Evolutionary conservation across 805 yeast genomes (phyloP), one percentile per base, ranked within the genome.

Genomic region (Candida ipomoeae): DNA sequence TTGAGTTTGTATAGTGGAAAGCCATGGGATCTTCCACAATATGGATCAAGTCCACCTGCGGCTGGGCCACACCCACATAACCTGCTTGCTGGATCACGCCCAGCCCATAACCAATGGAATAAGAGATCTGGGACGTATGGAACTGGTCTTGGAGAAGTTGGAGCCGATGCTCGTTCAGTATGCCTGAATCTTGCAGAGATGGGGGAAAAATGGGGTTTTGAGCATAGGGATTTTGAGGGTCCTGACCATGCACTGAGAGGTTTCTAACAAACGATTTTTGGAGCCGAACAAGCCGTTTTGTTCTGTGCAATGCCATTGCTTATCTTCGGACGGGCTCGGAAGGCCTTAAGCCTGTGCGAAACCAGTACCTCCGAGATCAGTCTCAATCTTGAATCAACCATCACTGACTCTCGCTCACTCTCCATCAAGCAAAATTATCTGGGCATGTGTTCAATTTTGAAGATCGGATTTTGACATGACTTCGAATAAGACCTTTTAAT

Each of bases 31-130:
- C 79, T 0, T 85, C 77, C 2, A 91, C 97, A 1, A 88, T 89
- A 60, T 87, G 83, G 11, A 92, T 86, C 67, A 94, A 68, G 65
- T 94, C 99, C 11, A 89, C 80, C 65, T 94, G 98, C 0, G 90
- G 85, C 34, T 77, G 75, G 29, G 46, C 32, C 11, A 63, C 57
- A 3, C 57, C 57, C 2, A 56, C 59, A 55, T 79, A 76, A 5
- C 74, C 71, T 1, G 58, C 60, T 65, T 92, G 99, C 35, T 81
- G 77, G 60, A 94, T 87, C 1, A 94, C 96, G 4, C 96, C 96
- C 6, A 96, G 87, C 2, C 99, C 99, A 66, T 92, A 92, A 0
- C 97, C 99, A 68, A 92, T 87, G 0, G 96, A 84, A 59, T 81
- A 87, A 48, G 82, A 72, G 13, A 89, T 79, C 0, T 94, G 91